Evolutionary conservation across 345 rosid species (phyloP).

Genomic region (Hypericum perforatum): DNA sequence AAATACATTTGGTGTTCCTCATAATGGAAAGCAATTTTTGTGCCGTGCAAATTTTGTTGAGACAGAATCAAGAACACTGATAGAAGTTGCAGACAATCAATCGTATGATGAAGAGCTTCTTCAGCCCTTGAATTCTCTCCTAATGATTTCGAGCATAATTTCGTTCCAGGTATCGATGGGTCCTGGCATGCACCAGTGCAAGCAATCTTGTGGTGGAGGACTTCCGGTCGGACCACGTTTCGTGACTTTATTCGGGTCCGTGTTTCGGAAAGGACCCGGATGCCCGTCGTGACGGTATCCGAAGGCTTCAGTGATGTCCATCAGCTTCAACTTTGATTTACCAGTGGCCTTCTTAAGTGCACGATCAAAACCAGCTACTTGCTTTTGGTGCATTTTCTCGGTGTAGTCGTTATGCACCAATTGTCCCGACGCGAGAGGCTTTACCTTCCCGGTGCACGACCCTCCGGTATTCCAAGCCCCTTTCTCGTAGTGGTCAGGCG

Average conservation of each 20-base stretch:
- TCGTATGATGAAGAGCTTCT: slow-evolving; percentile 13
- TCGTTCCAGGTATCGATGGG: slow-evolving; percentile 97
- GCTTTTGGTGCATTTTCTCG: slow-evolving; percentile 69
- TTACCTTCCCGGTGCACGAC: slow-evolving; percentile 81
- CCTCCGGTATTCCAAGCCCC: slow-evolving; percentile 99
- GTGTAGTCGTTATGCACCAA: slow-evolving; percentile 74
- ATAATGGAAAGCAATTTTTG: too few relatives aligned
- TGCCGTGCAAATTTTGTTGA: too few relatives aligned
- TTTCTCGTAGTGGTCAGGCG: slow-evolving; percentile 97
- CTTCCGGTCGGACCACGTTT: slow-evolving; percentile 68
- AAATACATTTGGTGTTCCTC: too few relatives aligned
- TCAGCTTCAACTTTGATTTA: slow-evolving; percentile 51
- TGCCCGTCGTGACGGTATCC: slow-evolving; percentile 95
- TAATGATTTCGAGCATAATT: slow-evolving; percentile 62
- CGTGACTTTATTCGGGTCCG: slow-evolving; percentile 72
- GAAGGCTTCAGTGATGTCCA: slow-evolving; percentile 79
- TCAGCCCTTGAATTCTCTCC: slow-evolving; percentile 50
- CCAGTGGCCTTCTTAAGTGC: slow-evolving; percentile 34
- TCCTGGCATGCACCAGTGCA: slow-evolving; percentile 99
- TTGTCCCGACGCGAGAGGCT: slow-evolving; percentile 50
- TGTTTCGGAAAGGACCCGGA: slow-evolving; percentile 86
- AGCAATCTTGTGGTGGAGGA: slow-evolving; percentile 96
- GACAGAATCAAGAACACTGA: too few relatives aligned
- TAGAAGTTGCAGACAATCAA: too few relatives aligned
- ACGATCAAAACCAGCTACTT: slow-evolving; percentile 49